phyloP scores from a whole-genome alignment of 164 flowering plant genomes.

The Vitis rotundifolia region DNA sequence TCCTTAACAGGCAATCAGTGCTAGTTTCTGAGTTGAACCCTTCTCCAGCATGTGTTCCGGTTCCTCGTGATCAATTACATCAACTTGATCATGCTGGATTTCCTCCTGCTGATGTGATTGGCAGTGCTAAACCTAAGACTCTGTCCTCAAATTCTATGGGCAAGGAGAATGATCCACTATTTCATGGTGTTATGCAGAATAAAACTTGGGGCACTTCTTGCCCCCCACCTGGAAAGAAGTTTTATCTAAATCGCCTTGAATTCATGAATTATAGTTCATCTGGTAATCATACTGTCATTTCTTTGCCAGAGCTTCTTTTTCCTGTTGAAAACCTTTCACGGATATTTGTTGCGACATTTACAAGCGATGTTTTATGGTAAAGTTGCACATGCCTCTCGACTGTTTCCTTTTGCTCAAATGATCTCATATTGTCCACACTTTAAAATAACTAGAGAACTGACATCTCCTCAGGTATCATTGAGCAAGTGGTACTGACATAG shows the following conservation, averaged over 20 bases:
- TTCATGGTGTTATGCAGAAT: slow-evolving; percentile 4
- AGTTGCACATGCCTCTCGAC: not conserved
- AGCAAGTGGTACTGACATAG: not conserved
- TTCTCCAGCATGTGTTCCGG: not conserved
- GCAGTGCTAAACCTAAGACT: slow-evolving; percentile 7
- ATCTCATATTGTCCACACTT: not conserved
- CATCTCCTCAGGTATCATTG: not conserved
- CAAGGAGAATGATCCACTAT: slow-evolving; percentile 8
- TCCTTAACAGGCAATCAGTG: not conserved
- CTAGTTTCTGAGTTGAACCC: slow-evolving; percentile 7
- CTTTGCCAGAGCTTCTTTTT: slow-evolving; percentile 75
- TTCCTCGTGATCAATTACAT: slow-evolving; percentile 2
- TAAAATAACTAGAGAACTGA: not conserved
- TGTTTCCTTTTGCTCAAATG: not conserved
- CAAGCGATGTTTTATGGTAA: slow-evolving; percentile 76
- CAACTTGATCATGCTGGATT: slow-evolving; percentile 4
- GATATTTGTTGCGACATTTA: slow-evolving; percentile 84
- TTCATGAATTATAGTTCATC: slow-evolving; percentile 21
- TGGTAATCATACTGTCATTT: slow-evolving; percentile 35
- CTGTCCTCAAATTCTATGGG: slow-evolving; percentile 3
- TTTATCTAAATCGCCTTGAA: slow-evolving; percentile 66
- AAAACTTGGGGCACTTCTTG: slow-evolving; percentile 3
- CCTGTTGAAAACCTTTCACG: slow-evolving; percentile 65
- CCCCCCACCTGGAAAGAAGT: slow-evolving; percentile 61
- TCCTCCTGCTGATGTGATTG: slow-evolving; percentile 13